These are phyloP conservation scores for Gossypium australe DNA, from an alignment of 345 rosid species.

Conservation along the genomic window DNA sequence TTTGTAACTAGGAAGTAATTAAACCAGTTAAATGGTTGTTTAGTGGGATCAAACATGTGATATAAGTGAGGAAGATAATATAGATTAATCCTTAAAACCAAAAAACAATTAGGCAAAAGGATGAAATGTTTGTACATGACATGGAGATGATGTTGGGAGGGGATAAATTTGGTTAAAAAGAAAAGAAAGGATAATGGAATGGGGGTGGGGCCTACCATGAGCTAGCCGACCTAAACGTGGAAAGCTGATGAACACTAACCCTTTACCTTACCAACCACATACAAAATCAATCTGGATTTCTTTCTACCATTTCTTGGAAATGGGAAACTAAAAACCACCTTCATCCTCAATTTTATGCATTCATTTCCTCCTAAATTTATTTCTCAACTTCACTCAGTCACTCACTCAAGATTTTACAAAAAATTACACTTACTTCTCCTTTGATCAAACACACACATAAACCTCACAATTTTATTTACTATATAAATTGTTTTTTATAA, in stretches of 20 bases:
- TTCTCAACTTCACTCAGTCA: no score
- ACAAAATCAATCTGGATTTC: constrained; percentile 13
- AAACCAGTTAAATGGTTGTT: not conserved
- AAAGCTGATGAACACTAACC: constrained; percentile 10
- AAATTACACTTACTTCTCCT: no score
- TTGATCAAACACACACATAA: no score
- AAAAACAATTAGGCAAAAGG: not conserved
- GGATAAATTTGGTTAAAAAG: no score
- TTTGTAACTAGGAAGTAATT: not conserved
- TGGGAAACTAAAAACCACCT: not conserved
- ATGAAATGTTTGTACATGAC: not conserved
- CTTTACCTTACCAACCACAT: not conserved
- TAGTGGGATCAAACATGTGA: constrained; percentile 16
- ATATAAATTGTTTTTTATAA: no score
- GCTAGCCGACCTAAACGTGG: constrained; percentile 9
- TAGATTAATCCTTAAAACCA: constrained; percentile 7
- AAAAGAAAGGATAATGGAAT: no score
- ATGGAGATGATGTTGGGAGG: not conserved
- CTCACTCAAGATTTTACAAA: no score
- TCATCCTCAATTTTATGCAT: no score
- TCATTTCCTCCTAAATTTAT: no score
- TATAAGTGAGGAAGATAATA: constrained; percentile 13
- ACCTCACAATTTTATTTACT: no score
- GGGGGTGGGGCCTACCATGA: no score
- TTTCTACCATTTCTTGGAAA: not conserved